phyloP scores from a whole-genome alignment of 768 basidiomycete species.

The Roridomyces roridus region DNA sequence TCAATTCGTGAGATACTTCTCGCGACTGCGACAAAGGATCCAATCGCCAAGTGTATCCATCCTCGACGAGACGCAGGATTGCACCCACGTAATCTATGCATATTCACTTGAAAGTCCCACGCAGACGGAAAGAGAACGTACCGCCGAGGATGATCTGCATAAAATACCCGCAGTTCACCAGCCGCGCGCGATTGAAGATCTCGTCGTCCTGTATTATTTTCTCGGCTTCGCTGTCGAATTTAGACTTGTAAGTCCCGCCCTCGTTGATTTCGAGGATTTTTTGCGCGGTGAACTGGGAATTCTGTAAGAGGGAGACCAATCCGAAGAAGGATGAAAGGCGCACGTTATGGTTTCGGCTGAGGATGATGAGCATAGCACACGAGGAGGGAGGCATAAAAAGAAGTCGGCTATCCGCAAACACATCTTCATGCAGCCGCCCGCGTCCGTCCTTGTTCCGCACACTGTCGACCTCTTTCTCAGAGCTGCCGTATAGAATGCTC shows the following conservation, averaged over 20 bases:
- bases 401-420: conserved; percentile 70
- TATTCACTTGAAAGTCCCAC: background rate
- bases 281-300: conserved; percentile 69
- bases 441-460: conserved; percentile 70
- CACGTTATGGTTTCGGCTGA: conserved; percentile 79
- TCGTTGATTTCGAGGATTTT: conserved; percentile 77
- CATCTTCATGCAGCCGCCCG: conserved; percentile 71
- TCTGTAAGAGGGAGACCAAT: background rate
- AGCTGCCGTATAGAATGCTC: conserved; percentile 75
- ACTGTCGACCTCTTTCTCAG: conserved; percentile 46
- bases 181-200: conserved; percentile 73
- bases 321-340: conserved; percentile 26
- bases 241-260: conserved; percentile 45
- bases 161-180: conserved; percentile 77
- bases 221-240: conserved; percentile 28
- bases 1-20: conserved; percentile 54
- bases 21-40: conserved; percentile 59
- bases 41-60: conserved; percentile 70
- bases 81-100: conserved; percentile 71
- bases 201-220: conserved; percentile 69
- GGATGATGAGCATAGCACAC: conserved; percentile 70
- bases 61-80: conserved; percentile 72
- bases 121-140: conserved; percentile 22
- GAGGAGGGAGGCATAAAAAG: conserved; percentile 76
- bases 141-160: conserved; percentile 72